Evolutionary conservation across 768 basidiomycete genomes (phyloP), one percentile per base, ranked within the genome.

Genomic region (Lenzites betulinus): DNA sequence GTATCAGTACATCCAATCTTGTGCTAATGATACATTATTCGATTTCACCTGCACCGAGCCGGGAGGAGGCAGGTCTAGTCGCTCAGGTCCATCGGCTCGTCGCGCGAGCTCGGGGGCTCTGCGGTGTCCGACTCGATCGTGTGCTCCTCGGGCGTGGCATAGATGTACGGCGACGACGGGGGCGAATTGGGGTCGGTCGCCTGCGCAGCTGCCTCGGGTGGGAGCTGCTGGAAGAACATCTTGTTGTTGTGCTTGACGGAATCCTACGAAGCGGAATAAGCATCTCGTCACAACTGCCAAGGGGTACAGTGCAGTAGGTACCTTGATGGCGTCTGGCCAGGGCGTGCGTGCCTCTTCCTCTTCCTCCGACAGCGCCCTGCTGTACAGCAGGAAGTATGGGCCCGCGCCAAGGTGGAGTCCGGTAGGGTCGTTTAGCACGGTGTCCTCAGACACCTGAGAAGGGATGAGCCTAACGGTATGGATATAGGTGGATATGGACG

Each of bases 381-480:
- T 81, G 72, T 93, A 93, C 36, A 93, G 71, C n/a, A 93, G 75
- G 66, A 93, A 72, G 71, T 88, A 92, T 0, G 92, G 90, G 1
- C 92, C 92, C 20, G 89, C 89, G 16, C 83, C 81, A 6, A 92
- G 79, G 67, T 92, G 90, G 33, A 92, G 73, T 0, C 92, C 92
- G 4, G 83, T 78, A 3, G 84, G 74, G 61, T 93, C 92, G 3
- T 81, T 83, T 16, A 92, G 73, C 11, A 90, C 89, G 0, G 75
- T 75, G 36, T 87, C 86, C 69, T 92, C 91, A 0, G 87, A 69
- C 1, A 90, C 90, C 90, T 93, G 54, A 18, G 53, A 26, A 30
- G 22, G 15, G n/a, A 55, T 43, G 52, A 41, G 63, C 36, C 41
- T 38, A 22, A 48, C 11, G 13, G 42, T 23, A 9, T 2, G 22